A percentile compares a stretch with the other conserved stretches of the same genome.
Conservation (phyloP, 768 basidiomycete species). For the Kondoa malvinella region DNA sequence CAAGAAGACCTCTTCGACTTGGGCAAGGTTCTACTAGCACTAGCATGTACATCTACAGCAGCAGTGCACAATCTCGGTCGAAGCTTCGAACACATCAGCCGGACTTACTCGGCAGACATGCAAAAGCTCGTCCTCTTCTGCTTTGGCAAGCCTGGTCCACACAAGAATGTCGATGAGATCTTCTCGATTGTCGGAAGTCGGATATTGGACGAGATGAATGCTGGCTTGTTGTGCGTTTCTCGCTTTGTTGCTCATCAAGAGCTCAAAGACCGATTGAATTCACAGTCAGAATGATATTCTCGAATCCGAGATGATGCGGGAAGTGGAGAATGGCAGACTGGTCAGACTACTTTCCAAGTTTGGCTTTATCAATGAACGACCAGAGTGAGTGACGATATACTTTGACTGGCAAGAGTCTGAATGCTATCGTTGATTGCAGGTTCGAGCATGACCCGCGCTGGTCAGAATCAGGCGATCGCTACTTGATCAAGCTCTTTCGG, state of each 20-base stretch:
- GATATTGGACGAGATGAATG: conserved; percentile 64
- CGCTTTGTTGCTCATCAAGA: background rate
- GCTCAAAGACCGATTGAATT: background rate
- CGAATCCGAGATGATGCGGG: conserved; percentile 65
- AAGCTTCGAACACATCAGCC: conserved; percentile 53
- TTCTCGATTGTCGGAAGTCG: conserved; percentile 53
- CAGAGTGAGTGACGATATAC: conserved; percentile 47
- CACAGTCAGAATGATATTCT: conserved; percentile 68
- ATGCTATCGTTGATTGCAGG: conserved; percentile 33
- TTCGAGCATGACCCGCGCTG: conserved; percentile 90
- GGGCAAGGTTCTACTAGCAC: conserved; percentile 60
- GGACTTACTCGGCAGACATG: conserved; percentile 62
- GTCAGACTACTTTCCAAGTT: conserved; percentile 81
- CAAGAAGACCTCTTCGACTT: conserved; percentile 81
- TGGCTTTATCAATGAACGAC: conserved; percentile 97
- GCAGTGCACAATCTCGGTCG: conserved; percentile 51
- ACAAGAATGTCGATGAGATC: conserved; percentile 58
- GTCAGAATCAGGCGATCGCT: conserved; percentile 96
- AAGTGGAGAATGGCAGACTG: conserved; percentile 83
- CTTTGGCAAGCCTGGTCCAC: conserved; percentile 49
- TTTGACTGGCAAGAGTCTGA: background rate
- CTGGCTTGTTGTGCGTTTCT: conserved; percentile 50
- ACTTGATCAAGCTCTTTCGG: conserved; percentile 93
- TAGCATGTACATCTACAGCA: conserved; percentile 56
- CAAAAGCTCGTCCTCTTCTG: conserved; percentile 59